Base-by-base conservation (phyloP, 495 filamentous ascomycete species). In the Xylaria cubensis region DNA sequence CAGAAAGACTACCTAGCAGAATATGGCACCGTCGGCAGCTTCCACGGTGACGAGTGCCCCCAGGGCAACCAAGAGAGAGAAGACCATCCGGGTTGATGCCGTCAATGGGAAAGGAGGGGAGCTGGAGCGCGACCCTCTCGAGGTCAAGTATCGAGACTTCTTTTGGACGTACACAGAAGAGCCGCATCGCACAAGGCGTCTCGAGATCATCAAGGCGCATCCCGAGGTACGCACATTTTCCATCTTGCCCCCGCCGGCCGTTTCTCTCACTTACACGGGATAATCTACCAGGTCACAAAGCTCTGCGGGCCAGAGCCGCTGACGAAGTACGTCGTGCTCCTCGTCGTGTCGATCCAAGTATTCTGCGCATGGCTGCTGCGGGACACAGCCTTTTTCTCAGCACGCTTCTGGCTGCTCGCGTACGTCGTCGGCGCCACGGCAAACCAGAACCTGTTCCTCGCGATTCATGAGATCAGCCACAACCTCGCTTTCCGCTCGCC, bases 141-240 rank as follows among this genome's bases (percentile, higher is more conserved):
- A 85, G 72, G 74, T 78, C 26, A 82, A 79, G 61, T 81, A 84
- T 75, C 80, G 80, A 59, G 85, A 89, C 80, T 89, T 89, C 79
- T 88, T 94, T 82, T 97, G 97, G 97, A 97, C 97, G 36, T 98
- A 98, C 76, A 97, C 96, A 10, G 97, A 99, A 83, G 97, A 99
- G 83, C 97, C 97, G 55, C 97, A 99, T 82, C 89, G 94, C 71
- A 95, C 96, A 51, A 84, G 97, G 77, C 88, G 97, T 69, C 86
- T 92, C 69, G 94, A 94, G 69, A 99, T 99, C 75, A 98, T 99
- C 84, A 98, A 97, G 84, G 97, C 97, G 32, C 95, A 99, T 81
- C 97, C 97, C 61, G 94, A 98, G 88, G 96, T 97, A 86, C 34
- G 29, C 51, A 50, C 51, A 51, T 56, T 19, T 26, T 29, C 32